Evolutionary conservation across 495 filamentous ascomycete genomes (phyloP).

Genomic region (Sporormia fimetaria): DNA sequence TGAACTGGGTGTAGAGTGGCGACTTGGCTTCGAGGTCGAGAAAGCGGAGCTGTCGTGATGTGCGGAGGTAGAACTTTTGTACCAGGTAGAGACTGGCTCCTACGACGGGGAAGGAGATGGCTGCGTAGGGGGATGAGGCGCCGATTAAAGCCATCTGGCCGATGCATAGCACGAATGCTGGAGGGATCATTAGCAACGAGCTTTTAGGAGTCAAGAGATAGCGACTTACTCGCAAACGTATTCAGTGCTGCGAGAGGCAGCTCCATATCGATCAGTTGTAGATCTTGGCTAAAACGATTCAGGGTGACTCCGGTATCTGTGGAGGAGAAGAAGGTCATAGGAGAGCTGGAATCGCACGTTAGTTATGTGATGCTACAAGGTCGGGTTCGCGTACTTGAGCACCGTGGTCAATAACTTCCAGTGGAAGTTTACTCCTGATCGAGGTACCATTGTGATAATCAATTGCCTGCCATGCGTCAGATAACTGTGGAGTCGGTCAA

Average conservation of each 20-base stretch:
- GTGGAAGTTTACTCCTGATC: conserved; percentile 42
- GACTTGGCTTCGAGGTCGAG: conserved; percentile 29
- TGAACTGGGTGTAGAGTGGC: conserved; percentile 33
- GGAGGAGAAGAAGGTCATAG: conserved; percentile 32
- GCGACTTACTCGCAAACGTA: conserved; percentile 35
- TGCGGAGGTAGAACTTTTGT: conserved; percentile 29
- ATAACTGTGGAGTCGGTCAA: conserved; percentile 2
- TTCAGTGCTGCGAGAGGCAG: conserved; percentile 36
- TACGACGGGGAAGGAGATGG: conserved; percentile 41
- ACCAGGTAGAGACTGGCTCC: conserved; percentile 25
- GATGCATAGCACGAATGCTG: conserved; percentile 37
- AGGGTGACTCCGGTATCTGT: conserved; percentile 37
- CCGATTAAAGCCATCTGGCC: conserved; percentile 43
- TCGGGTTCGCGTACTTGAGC: conserved; percentile 27
- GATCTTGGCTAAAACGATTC: conserved; percentile 40
- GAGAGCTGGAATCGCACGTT: conserved; percentile 13
- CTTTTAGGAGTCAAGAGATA: neutral
- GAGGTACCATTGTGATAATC: conserved; percentile 45
- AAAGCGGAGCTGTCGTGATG: conserved; percentile 29
- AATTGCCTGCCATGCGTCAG: conserved; percentile 30
- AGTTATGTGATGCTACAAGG: neutral
- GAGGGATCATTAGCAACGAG: conserved; percentile 1
- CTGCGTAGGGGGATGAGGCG: conserved; percentile 39
- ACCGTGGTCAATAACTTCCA: conserved; percentile 40
- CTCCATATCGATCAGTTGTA: conserved; percentile 36